Percentiles rank a stretch among this genome's conserved stretches.
Evolutionary conservation across 2,329 filamentous ascomycete genomes (phyloP).

Genomic region (Epichloe sibirici): DNA sequence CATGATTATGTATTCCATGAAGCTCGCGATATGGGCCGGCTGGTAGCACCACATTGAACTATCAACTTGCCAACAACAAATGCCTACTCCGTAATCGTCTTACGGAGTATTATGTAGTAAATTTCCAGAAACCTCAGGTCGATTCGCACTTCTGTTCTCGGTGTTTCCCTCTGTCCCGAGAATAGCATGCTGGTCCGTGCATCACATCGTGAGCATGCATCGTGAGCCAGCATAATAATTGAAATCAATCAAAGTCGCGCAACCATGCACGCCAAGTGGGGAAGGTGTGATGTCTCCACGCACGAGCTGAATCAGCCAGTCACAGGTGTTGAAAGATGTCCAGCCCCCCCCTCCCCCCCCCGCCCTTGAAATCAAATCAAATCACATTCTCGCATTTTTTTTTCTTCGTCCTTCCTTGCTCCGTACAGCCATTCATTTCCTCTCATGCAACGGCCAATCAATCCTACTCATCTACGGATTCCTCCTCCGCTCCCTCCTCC

Average conservation of each 20-base stretch:
- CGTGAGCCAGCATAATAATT: conserved; percentile 3
- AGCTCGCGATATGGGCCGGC: background rate
- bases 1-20: background rate
- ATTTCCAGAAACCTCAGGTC: background rate
- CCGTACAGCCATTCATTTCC: conserved; percentile 17
- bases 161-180: background rate
- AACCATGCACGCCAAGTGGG: conserved; percentile 12
- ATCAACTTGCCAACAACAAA: background rate
- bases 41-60: background rate
- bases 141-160: background rate
- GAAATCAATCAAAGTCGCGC: conserved; percentile 16
- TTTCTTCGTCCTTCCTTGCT: conserved; percentile 26
- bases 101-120: too few relatives aligned
- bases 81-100: background rate
- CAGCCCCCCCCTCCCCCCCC: conserved; percentile 17
- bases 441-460: conserved; percentile 35
- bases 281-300: conserved; percentile 19
- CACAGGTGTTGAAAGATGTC: conserved; percentile 31
- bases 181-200: conserved; percentile 12
- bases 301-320: conserved; percentile 37
- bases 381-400: conserved; percentile 36
- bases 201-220: conserved; percentile 14
- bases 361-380: conserved; percentile 29
- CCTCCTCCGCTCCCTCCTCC: conserved; percentile 23
- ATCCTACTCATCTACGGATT: conserved; percentile 12